These are phyloP conservation scores for Tephrocybe sp. DNA, from an alignment of 768 basidiomycete species.

Conservation along the genomic window DNA sequence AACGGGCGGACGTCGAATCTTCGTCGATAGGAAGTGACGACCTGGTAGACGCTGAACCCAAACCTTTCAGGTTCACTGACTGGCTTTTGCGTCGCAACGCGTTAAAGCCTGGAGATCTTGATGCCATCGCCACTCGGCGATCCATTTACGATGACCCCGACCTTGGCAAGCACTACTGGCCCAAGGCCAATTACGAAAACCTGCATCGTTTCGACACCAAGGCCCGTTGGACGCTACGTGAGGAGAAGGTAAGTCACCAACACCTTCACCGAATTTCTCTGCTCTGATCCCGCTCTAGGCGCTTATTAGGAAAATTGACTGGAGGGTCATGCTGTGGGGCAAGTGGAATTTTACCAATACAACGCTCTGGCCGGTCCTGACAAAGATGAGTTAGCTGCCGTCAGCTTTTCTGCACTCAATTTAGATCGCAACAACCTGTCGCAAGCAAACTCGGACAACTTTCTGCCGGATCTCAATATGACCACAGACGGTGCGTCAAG, in stretches of 20 bases:
- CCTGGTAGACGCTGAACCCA: conserved; percentile 35
- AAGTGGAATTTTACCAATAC: not conserved
- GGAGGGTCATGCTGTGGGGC: conserved; percentile 58
- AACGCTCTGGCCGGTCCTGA: not conserved
- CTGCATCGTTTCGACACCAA: conserved; percentile 54
- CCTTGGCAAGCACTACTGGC: conserved; percentile 47
- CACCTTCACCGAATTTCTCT: not conserved
- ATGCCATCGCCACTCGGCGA: conserved; percentile 46
- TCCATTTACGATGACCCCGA: conserved; percentile 54
- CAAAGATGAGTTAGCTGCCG: conserved; percentile 31
- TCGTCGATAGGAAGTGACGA: conserved; percentile 23
- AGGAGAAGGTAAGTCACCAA: conserved; percentile 41
- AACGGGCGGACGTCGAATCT: conserved; percentile 9
- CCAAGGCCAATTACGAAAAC: conserved; percentile 53
- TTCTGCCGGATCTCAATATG: conserved; percentile 55
- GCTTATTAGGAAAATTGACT: conserved; percentile 56
- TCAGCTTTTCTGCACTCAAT: conserved; percentile 59
- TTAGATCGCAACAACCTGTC: conserved; percentile 53
- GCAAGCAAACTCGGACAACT: conserved; percentile 59
- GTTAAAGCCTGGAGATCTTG: conserved; percentile 26
- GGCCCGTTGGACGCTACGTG: conserved; percentile 59
- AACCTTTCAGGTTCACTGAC: conserved; percentile 33
- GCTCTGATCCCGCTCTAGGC: conserved; percentile 27
- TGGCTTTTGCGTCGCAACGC: conserved; percentile 32
- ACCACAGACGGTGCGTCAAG: conserved; percentile 41